Evolutionary conservation across 2,329 filamentous ascomycete genomes (phyloP).

Genomic region (Pseudogymnoascus sp.): DNA sequence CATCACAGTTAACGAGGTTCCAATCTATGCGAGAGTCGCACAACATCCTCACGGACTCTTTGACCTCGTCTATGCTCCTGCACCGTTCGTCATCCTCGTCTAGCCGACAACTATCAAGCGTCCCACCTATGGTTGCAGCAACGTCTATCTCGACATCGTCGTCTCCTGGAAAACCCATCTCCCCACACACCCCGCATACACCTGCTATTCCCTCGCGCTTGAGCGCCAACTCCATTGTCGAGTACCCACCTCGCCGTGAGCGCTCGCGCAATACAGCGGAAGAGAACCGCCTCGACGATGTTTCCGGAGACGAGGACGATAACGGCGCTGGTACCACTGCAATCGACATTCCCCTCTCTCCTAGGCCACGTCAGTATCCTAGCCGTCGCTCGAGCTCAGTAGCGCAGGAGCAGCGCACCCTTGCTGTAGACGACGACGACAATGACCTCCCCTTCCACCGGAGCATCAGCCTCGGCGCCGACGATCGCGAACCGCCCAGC

Average conservation of each 20-base stretch:
- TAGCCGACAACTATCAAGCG: conserved; percentile 50
- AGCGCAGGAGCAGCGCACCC: conserved; percentile 51
- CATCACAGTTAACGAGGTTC: conserved; percentile 74
- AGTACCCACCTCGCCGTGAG: conserved; percentile 40
- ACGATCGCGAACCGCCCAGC: conserved; percentile 55
- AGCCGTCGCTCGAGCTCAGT: conserved; percentile 61
- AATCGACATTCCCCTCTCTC: conserved; percentile 67
- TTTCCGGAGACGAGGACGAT: conserved; percentile 21
- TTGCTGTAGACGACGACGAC: conserved; percentile 51
- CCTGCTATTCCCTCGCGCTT: conserved; percentile 90
- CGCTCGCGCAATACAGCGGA: conserved; percentile 18
- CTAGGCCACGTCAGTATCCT: conserved; percentile 46
- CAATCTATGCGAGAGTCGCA: conserved; percentile 86
- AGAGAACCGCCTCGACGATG: conserved; percentile 21
- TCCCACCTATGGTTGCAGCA: conserved; percentile 59
- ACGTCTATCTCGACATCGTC: conserved; percentile 77
- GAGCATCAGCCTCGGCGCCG: conserved; percentile 59
- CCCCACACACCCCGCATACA: conserved; percentile 83
- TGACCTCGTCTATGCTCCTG: conserved; percentile 81
- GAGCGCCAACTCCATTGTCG: conserved; percentile 79
- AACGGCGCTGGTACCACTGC: conserved; percentile 51
- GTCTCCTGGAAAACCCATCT: conserved; percentile 83
- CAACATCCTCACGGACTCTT: conserved; percentile 80
- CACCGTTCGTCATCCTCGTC: conserved; percentile 74
- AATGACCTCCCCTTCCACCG: conserved; percentile 53